A percentile compares a stretch with the other conserved stretches of the same genome.
phyloP scores from a whole-genome alignment of 2,329 filamentous ascomycete genomes.

The Hortaea werneckii region DNA sequence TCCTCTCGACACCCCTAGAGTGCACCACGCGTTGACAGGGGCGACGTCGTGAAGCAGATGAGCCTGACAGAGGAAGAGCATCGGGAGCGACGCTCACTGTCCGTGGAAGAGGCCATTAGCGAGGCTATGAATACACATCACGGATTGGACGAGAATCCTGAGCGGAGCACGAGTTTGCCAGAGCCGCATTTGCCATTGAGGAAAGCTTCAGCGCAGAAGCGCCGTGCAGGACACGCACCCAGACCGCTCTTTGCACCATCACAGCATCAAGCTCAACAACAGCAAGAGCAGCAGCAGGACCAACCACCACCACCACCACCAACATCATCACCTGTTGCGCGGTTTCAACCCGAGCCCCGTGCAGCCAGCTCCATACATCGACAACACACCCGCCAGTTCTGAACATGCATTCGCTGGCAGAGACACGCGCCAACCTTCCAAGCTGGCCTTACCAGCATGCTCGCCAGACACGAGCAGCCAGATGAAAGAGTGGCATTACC shows the following conservation, averaged over 20 bases:
- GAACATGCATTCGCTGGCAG: conserved; percentile 25
- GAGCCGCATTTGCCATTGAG: conserved; percentile 33
- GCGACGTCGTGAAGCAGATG: not conserved
- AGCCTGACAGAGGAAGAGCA: conserved; percentile 3
- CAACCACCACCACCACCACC: too few species aligned
- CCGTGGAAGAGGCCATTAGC: conserved; percentile 16
- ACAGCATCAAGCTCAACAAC: conserved; percentile 6
- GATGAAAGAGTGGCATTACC: conserved; percentile 5
- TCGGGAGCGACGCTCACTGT: conserved; percentile 8
- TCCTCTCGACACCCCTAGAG: not conserved
- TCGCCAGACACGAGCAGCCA: conserved; percentile 8
- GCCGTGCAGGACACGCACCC: conserved; percentile 21
- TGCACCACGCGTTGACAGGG: not conserved
- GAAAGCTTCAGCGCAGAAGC: conserved; percentile 31
- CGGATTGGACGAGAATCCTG: conserved; percentile 25
- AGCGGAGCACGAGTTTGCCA: conserved; percentile 63
- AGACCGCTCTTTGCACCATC: conserved; percentile 19
- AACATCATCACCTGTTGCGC: conserved; percentile 10
- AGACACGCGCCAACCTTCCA: conserved; percentile 17
- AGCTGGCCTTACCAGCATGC: conserved; percentile 19
- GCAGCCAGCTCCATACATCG: conserved; percentile 17
- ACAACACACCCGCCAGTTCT: conserved; percentile 22
- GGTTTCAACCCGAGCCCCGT: conserved; percentile 23
- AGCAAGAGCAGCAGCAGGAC: too few species aligned
- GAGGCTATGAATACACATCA: conserved; percentile 17